These are phyloP conservation scores for Ogataea trehaloabstinens DNA, from an alignment of 805 yeast species.

Conservation along the genomic window DNA sequence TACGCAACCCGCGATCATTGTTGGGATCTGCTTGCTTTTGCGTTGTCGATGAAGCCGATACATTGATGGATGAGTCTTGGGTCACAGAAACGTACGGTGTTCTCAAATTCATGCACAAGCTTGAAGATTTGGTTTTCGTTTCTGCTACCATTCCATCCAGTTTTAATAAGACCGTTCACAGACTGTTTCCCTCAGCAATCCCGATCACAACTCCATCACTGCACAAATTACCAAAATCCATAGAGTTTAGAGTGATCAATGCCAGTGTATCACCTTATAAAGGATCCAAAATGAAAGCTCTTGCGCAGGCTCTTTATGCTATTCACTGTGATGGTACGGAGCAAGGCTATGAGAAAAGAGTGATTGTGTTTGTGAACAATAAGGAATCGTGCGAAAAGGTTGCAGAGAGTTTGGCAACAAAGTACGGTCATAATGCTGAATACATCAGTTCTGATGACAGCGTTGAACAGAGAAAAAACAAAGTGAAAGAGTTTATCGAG, in stretches of 20 bases:
- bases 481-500: slow-evolving; percentile 60
- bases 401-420: slow-evolving; percentile 48
- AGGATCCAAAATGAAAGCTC: slow-evolving; percentile 78
- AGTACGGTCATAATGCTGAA: slow-evolving; percentile 56
- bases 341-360: slow-evolving; percentile 69
- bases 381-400: slow-evolving; percentile 61
- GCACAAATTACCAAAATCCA: slow-evolving; percentile 77
- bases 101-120: slow-evolving; percentile 45
- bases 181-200: slow-evolving; percentile 61
- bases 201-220: slow-evolving; percentile 76
- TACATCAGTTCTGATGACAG: slow-evolving; percentile 68
- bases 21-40: slow-evolving; percentile 52
- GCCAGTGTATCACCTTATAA: slow-evolving; percentile 76
- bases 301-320: slow-evolving; percentile 86
- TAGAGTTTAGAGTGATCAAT: slow-evolving; percentile 73
- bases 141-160: slow-evolving; percentile 88
- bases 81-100: slow-evolving; percentile 59
- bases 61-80: slow-evolving; percentile 82
- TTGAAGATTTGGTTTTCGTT: slow-evolving; percentile 68
- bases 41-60: slow-evolving; percentile 93
- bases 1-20: slow-evolving; percentile 33
- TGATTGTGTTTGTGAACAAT: slow-evolving; percentile 80
- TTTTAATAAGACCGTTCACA: slow-evolving; percentile 60
- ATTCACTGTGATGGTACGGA: slow-evolving; percentile 84
- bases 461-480: slow-evolving; percentile 54